Evolutionary conservation across 73 alveolate species (phyloP).

Genomic region (Strombidium stylifer): DNA sequence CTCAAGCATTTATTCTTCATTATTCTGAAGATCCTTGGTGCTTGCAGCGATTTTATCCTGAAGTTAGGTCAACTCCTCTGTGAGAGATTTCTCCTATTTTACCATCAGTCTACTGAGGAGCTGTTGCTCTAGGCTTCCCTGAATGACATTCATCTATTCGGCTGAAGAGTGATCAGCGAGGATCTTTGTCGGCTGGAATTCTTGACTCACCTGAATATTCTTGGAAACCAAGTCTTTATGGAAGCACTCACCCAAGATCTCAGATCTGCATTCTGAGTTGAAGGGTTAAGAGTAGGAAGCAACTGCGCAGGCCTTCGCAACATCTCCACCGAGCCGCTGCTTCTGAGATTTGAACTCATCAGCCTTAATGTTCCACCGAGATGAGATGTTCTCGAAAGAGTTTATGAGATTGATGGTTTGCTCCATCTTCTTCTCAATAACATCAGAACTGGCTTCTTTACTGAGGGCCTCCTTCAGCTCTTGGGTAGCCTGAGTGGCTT

Average conservation of each 20-base stretch:
- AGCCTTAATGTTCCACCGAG: constrained; percentile 97
- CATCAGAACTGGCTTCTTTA: constrained; percentile 82
- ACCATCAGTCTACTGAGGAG: constrained; percentile 95
- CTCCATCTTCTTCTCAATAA: constrained; percentile 95
- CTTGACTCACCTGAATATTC: constrained; percentile 89
- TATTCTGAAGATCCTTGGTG: constrained; percentile 94
- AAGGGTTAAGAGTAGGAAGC: constrained; percentile 99
- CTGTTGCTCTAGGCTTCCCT: constrained; percentile 96
- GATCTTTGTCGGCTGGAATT: constrained; percentile 83
- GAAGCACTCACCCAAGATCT: constrained; percentile 90
- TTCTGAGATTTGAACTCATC: constrained; percentile 97
- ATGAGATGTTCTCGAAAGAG: constrained; percentile 91
- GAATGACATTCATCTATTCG: constrained; percentile 99
- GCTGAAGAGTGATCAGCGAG: constrained; percentile 99
- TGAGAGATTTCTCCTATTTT: constrained; percentile 97
- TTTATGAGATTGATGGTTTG: constrained; percentile 96
- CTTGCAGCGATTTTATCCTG: constrained; percentile 97
- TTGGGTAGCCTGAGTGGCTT: constrained; percentile 80
- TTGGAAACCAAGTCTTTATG: constrained; percentile 87
- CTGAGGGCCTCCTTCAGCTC: constrained; percentile 85
- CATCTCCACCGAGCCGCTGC: constrained; percentile 97
- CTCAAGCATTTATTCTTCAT: constrained; percentile 96
- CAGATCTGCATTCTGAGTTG: constrained; percentile 98
- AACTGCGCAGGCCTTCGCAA: constrained; percentile 98
- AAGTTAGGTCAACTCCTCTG: constrained; percentile 96